Evolutionary conservation across 345 rosid genomes (phyloP), one percentile per base, ranked within the genome.

Genomic region (Ricinus communis): DNA sequence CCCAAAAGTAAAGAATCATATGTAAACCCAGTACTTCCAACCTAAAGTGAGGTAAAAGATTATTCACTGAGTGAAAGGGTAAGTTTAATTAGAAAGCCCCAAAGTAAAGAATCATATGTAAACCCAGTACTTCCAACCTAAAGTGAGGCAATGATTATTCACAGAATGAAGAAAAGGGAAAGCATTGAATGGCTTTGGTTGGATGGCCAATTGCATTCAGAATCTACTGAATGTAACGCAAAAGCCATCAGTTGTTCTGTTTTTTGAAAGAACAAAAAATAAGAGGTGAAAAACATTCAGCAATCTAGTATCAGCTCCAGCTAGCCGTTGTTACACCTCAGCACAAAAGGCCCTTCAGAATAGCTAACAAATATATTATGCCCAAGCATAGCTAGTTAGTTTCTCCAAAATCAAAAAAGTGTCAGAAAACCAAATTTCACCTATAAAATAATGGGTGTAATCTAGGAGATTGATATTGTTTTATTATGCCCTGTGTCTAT

Each of bases 1-100:
- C 14, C n/a, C 28, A 69, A 60, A 38, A 11, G 25, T 30, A 53
- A 56, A 56, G 38, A 62, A 53, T 72, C 65, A 30, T 62, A 46
- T 18, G n/a, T 25, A 11, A 58, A 24, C 51, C 56, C 51, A 69
- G 49, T 53, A 19, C 50, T 58, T 19, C 45, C 21, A 65, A 21
- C 72, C 22, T 38, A 33, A 12, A 50, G 19, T n/a, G 16, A 13
- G n/a, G n/a, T n/a, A n/a, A n/a, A n/a, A n/a, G n/a, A n/a, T n/a
- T n/a, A n/a, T n/a, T n/a, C n/a, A n/a, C n/a, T n/a, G n/a, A n/a
- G n/a, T n/a, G n/a, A n/a, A n/a, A n/a, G n/a, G n/a, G n/a, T n/a
- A n/a, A n/a, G n/a, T n/a, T n/a, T n/a, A 9, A 50, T 33, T 59
- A 57, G 50, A 57, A 63, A 70, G 0, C 14, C n/a, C 28, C 65